Evolutionary conservation across 352 stramenopile genomes (phyloP).

Genomic region (Pythium volutum): DNA sequence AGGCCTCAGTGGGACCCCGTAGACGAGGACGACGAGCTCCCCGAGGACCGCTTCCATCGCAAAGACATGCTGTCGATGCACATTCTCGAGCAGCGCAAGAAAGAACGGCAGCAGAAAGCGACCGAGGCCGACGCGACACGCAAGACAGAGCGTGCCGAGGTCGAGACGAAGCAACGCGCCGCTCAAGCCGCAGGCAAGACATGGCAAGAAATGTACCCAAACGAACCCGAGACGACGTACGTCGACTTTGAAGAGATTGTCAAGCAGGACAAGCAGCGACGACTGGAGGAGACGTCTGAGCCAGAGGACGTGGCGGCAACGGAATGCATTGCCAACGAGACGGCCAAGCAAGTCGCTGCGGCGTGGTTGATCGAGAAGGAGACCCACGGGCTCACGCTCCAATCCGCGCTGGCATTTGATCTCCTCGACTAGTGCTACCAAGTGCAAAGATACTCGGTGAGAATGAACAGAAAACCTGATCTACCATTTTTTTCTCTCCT

Average conservation of each 20-base stretch:
- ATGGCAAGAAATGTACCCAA: slow-evolving; percentile 79
- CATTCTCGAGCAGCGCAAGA: slow-evolving; percentile 67
- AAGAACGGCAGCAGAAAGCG: slow-evolving; percentile 57
- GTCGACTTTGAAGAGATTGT: slow-evolving; percentile 74
- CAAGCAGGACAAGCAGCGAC: slow-evolving; percentile 31
- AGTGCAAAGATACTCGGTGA: background rate
- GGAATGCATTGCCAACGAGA: slow-evolving; percentile 36
- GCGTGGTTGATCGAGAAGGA: slow-evolving; percentile 50
- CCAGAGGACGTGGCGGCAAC: background rate
- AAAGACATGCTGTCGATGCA: slow-evolving; percentile 88
- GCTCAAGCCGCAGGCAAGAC: slow-evolving; percentile 58
- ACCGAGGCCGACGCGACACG: slow-evolving; percentile 57
- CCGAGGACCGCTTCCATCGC: slow-evolving; percentile 74
- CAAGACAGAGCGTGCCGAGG: slow-evolving; percentile 36
- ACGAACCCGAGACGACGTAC: slow-evolving; percentile 72
- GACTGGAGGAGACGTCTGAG: background rate
- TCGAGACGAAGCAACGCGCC: slow-evolving; percentile 50
- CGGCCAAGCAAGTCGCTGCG: slow-evolving; percentile 39
- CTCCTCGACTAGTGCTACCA: slow-evolving; percentile 29
- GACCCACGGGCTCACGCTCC: slow-evolving; percentile 33
- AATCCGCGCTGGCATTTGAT: slow-evolving; percentile 68
- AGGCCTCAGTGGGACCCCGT: slow-evolving; percentile 49
- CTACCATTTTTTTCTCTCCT: too few species aligned
- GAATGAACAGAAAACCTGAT: background rate
- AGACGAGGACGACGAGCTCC: slow-evolving; percentile 71